phyloP scores from a whole-genome alignment of 139 green algal species.

The Chlamydomonas asymmetrica region DNA sequence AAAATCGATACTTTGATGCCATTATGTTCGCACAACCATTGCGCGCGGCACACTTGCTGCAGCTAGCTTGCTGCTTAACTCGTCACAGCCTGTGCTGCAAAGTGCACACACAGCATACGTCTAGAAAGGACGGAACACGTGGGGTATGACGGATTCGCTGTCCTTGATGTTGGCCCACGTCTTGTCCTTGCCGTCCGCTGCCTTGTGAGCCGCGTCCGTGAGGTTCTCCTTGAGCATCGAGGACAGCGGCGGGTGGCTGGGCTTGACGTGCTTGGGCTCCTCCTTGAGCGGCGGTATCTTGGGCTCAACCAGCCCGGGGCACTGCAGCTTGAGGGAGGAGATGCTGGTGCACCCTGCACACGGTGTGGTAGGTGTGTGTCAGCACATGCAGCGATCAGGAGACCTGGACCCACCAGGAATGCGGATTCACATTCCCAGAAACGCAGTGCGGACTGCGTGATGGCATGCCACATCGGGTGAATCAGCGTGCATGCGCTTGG shows the following conservation, averaged over 20 bases:
- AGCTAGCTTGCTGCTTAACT: not conserved
- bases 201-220: constrained; percentile 29
- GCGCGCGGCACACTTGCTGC: too few relatives aligned
- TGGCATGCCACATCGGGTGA: too few relatives aligned
- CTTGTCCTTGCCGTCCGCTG: constrained; percentile 46
- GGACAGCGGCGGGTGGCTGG: constrained; percentile 60
- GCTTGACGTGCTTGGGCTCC: constrained; percentile 45
- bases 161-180: constrained; percentile 37
- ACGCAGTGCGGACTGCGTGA: too few relatives aligned
- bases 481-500: too few relatives aligned
- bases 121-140: constrained; percentile 40
- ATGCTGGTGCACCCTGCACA: constrained; percentile 39
- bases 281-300: constrained; percentile 41
- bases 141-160: constrained; percentile 42
- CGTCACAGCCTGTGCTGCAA: not conserved
- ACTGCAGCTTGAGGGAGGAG: constrained; percentile 54
- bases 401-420: too few relatives aligned
- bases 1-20: too few relatives aligned
- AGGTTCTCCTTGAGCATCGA: constrained; percentile 57
- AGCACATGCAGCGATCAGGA: too few relatives aligned
- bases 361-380: too few relatives aligned
- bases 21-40: too few relatives aligned
- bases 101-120: not conserved
- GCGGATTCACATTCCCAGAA: too few relatives aligned
- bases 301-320: constrained; percentile 43